phyloP scores from a whole-genome alignment of 1,139 yeast genomes.

The Hanseniaspora gamundiae region DNA sequence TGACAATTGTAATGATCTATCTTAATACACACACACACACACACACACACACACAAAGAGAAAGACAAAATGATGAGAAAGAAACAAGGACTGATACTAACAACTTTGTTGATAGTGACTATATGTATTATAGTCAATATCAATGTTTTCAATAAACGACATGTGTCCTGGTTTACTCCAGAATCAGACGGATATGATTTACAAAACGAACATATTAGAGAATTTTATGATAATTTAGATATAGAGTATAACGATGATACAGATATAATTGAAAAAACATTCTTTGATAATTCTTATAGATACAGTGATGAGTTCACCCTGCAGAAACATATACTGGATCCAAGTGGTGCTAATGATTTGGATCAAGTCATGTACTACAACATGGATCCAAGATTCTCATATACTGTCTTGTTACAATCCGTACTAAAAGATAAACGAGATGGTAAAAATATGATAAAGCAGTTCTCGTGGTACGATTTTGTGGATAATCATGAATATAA shows the following conservation, averaged over 20 bases:
- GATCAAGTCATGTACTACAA: constrained; percentile 15
- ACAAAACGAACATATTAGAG: too few relatives aligned
- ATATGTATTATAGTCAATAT: too few relatives aligned
- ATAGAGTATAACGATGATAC: constrained; percentile 79
- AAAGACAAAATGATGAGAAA: too few relatives aligned
- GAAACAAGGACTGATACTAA: too few relatives aligned
- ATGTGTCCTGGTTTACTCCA: background rate
- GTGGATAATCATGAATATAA: constrained; percentile 16
- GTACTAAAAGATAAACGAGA: background rate
- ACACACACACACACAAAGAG: too few relatives aligned
- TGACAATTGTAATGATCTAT: too few relatives aligned
- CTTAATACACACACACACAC: too few relatives aligned
- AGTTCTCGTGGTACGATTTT: constrained; percentile 22
- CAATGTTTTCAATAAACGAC: background rate
- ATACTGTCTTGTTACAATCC: constrained; percentile 15
- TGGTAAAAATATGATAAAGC: constrained; percentile 7
- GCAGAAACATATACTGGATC: constrained; percentile 11
- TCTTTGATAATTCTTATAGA: constrained; percentile 10
- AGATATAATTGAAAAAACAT: constrained; percentile 14
- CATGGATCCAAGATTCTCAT: constrained; percentile 17
- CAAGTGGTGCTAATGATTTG: constrained; percentile 7
- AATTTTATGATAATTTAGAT: constrained; percentile 76
- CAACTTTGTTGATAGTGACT: too few relatives aligned
- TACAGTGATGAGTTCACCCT: constrained; percentile 16
- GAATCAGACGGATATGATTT: too few relatives aligned